Percentiles rank a stretch among this genome's conserved stretches.
Conservation (phyloP, 306 rosid species). For the Lupinus albus region DNA sequence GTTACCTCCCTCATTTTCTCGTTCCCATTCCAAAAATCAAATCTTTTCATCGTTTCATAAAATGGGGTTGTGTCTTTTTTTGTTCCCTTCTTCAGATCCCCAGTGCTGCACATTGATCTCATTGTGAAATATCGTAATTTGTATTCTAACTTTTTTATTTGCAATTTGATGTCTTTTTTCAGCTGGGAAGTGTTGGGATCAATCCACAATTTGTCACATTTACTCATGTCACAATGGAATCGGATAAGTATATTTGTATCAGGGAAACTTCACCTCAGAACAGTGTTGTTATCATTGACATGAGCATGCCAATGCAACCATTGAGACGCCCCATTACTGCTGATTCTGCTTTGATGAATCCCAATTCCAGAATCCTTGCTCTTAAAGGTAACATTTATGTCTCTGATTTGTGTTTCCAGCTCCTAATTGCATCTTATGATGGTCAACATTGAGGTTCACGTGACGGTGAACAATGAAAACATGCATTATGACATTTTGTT, state of each 20-base stretch:
- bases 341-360: constrained; percentile 84
- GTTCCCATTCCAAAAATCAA: constrained; percentile 13
- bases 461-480: not conserved
- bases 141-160: not conserved
- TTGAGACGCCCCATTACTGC: constrained; percentile 81
- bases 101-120: constrained; percentile 6
- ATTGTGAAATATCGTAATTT: constrained; percentile 7
- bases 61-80: constrained; percentile 13
- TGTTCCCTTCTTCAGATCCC: constrained; percentile 33
- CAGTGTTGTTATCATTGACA: constrained; percentile 72
- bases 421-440: not conserved
- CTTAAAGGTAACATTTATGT: constrained; percentile 54
- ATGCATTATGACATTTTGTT: not conserved
- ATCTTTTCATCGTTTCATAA: constrained; percentile 15
- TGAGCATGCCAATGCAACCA: constrained; percentile 85
- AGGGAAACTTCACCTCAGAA: constrained; percentile 78
- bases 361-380: constrained; percentile 72
- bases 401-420: constrained; percentile 26
- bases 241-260: constrained; percentile 79
- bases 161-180: constrained; percentile 20
- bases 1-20: not conserved
- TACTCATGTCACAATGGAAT: constrained; percentile 84
- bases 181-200: constrained; percentile 75
- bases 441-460: too few species aligned
- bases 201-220: constrained; percentile 75